phyloP scores from a whole-genome alignment of 2,329 filamentous ascomycete species.

The Venturia effusa region DNA sequence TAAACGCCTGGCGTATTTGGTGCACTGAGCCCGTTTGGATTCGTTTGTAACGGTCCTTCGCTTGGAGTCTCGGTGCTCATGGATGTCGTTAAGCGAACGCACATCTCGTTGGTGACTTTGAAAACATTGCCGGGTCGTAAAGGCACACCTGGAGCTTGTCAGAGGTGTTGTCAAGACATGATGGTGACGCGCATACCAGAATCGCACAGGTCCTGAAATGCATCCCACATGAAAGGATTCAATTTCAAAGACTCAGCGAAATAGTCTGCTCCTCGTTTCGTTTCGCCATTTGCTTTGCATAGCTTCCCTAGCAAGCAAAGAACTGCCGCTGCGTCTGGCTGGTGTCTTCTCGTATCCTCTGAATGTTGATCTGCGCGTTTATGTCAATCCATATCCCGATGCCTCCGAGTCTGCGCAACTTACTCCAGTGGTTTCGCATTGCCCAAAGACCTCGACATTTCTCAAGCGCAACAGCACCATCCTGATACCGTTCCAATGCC shows the following conservation, averaged over 20 bases:
- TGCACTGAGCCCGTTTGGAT: conserved; percentile 15
- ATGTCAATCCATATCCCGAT: not conserved
- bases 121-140: conserved; percentile 81
- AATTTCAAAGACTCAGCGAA: conserved; percentile 81
- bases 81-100: conserved; percentile 33
- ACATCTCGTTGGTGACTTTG: conserved; percentile 57
- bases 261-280: conserved; percentile 71
- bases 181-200: conserved; percentile 37
- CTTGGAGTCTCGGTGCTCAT: conserved; percentile 8
- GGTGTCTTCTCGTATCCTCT: conserved; percentile 59
- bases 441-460: conserved; percentile 68
- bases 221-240: conserved; percentile 98
- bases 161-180: no score
- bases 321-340: conserved; percentile 77
- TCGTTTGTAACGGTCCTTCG: conserved; percentile 9
- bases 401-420: conserved; percentile 23
- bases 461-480: conserved; percentile 76
- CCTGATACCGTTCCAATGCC: conserved; percentile 63
- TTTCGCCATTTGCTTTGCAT: conserved; percentile 67
- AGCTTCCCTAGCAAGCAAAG: conserved; percentile 78
- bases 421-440: conserved; percentile 66
- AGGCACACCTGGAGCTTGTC: conserved; percentile 49
- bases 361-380: conserved; percentile 52
- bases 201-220: conserved; percentile 80
- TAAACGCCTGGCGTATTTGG: conserved; percentile 18